Percentiles rank a stretch among this genome's conserved stretches.
Conservation (phyloP, 331 rosid species). For the Cydonia oblonga region DNA sequence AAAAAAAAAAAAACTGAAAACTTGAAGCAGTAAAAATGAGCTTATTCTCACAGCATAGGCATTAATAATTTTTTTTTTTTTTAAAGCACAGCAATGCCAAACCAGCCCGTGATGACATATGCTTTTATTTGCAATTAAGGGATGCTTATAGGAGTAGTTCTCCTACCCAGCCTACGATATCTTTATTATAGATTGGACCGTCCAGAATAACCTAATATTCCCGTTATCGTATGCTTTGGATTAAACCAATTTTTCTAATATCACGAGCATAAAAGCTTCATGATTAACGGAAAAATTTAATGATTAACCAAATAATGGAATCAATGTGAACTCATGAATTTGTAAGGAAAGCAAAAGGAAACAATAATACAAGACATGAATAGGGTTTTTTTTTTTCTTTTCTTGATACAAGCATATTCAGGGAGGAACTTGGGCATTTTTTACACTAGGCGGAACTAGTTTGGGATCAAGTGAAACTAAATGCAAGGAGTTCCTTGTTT, state of each 20-base stretch:
- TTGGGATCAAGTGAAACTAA: no score
- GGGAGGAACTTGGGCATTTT: no score
- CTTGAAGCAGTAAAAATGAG: no score
- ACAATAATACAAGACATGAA: background rate
- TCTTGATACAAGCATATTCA: no score
- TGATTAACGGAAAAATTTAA: background rate
- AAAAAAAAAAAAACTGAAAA: no score
- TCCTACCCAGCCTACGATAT: slow-evolving; percentile 18
- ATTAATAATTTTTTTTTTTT: no score
- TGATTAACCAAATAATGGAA: background rate
- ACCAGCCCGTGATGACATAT: background rate
- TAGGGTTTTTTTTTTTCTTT: no score
- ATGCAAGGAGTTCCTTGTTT: no score
- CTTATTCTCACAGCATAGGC: no score
- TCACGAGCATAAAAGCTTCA: background rate
- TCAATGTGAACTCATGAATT: background rate
- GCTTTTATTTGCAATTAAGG: background rate
- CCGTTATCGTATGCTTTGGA: background rate
- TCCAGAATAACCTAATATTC: slow-evolving; percentile 18
- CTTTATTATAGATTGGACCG: background rate
- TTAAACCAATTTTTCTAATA: background rate
- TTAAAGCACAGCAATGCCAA: no score
- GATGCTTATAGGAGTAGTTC: slow-evolving; percentile 14
- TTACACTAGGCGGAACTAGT: no score
- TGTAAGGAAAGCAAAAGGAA: background rate